A percentile compares a stretch with the other conserved stretches of the same genome.
Evolutionary conservation across 495 filamentous ascomycete species (phyloP).

Genomic region (Neurospora sp.): DNA sequence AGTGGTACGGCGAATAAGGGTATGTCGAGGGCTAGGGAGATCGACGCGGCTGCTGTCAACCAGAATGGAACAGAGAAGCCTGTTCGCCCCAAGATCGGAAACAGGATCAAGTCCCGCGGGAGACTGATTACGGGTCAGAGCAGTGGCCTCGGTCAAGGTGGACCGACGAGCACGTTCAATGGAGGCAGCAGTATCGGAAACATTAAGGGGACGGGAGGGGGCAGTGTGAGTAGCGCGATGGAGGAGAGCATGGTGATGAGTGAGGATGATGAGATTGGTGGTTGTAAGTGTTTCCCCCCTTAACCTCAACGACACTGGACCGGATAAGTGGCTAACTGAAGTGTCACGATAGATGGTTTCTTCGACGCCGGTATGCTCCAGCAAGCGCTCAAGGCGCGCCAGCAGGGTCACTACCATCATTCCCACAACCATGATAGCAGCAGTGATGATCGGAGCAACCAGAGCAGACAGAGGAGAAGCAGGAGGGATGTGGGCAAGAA

Average conservation of each 20-base stretch:
- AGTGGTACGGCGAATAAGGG: slow-evolving; percentile 9
- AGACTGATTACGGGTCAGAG: slow-evolving; percentile 39
- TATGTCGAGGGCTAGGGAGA: slow-evolving; percentile 30
- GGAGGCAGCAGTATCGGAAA: neutral
- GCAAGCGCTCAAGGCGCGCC: slow-evolving; percentile 64
- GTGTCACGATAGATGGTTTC: slow-evolving; percentile 62
- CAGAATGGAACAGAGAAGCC: neutral
- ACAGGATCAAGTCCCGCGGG: slow-evolving; percentile 44
- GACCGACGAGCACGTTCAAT: neutral
- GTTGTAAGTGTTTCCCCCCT: slow-evolving; percentile 55
- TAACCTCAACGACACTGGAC: too few species aligned
- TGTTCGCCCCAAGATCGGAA: slow-evolving; percentile 3
- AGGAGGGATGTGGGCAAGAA: slow-evolving; percentile 71
- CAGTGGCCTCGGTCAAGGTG: slow-evolving; percentile 31
- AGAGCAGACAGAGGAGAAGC: slow-evolving; percentile 36
- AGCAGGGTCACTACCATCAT: slow-evolving; percentile 28
- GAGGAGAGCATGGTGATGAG: slow-evolving; percentile 54
- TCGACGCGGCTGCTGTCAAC: slow-evolving; percentile 17
- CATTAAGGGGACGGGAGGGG: slow-evolving; percentile 20
- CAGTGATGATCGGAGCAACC: slow-evolving; percentile 22
- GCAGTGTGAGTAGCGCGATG: slow-evolving; percentile 33
- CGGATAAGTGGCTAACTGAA: too few species aligned
- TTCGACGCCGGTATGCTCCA: slow-evolving; percentile 92
- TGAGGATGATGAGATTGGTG: slow-evolving; percentile 83
- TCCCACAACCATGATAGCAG: neutral